Evolutionary conservation across 225 moss, liverwort and hornwort genomes (phyloP).

Genomic region (Marchantia paleacea): DNA sequence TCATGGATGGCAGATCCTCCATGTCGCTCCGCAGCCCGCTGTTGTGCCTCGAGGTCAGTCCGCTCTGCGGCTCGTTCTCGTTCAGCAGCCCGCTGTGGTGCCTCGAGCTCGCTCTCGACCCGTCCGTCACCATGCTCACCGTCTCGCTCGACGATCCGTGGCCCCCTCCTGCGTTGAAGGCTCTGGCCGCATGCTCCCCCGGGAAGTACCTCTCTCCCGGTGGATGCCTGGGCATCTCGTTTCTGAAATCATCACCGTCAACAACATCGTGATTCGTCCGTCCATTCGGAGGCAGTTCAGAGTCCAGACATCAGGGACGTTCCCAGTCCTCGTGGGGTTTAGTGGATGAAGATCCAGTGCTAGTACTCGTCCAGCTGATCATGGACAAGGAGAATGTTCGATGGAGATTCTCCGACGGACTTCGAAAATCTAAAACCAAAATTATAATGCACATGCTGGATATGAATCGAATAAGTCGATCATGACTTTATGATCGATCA

Average conservation of each 20-base stretch:
- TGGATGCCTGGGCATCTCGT: neutral
- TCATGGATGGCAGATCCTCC: slow-evolving; percentile 5
- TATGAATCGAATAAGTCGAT: too few species aligned
- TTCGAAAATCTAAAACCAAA: too few species aligned
- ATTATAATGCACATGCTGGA: too few species aligned
- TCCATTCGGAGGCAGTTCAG: too few species aligned
- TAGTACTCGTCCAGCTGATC: too few species aligned
- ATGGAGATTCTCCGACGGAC: too few species aligned
- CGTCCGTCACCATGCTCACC: slow-evolving; percentile 25
- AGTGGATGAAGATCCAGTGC: too few species aligned
- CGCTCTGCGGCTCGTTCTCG: slow-evolving; percentile 9
- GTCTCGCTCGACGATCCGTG: slow-evolving; percentile 16
- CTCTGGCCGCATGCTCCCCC: slow-evolving; percentile 14
- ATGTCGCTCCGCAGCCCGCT: slow-evolving; percentile 8
- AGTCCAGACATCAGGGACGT: too few species aligned
- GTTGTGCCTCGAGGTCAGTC: slow-evolving; percentile 9
- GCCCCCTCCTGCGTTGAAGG: neutral
- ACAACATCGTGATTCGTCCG: too few species aligned
- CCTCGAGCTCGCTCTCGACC: slow-evolving; percentile 19
- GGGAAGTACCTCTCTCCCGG: slow-evolving; percentile 1
- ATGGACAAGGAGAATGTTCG: too few species aligned
- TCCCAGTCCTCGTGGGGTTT: too few species aligned
- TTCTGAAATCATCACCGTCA: neutral
- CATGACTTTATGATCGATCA: too few species aligned
- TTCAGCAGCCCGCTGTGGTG: slow-evolving; percentile 16